These are phyloP conservation scores for Rhynchosporium graminicola DNA, from an alignment of 2,329 filamentous ascomycete species.

Conservation along the genomic window DNA sequence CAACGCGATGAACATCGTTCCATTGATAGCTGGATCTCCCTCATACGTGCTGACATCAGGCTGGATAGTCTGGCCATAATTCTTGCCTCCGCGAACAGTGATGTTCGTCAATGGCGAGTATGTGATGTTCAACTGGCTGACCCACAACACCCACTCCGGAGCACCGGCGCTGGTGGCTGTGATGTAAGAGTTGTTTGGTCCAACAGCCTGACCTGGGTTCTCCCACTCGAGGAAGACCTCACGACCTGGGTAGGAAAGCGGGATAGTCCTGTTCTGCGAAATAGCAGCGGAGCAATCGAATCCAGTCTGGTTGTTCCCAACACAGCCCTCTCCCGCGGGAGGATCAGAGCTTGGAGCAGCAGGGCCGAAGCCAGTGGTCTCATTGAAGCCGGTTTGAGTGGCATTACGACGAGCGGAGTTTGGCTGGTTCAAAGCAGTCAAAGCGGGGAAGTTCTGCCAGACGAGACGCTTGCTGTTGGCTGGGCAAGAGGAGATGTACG, in stretches of 20 bases:
- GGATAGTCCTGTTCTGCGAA: slow-evolving; percentile 66
- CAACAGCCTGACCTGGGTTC: slow-evolving; percentile 63
- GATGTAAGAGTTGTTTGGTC: slow-evolving; percentile 81
- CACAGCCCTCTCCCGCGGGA: slow-evolving; percentile 53
- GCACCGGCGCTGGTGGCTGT: slow-evolving; percentile 60
- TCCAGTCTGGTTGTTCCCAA: slow-evolving; percentile 55
- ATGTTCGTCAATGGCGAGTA: slow-evolving; percentile 62
- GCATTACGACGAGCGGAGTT: slow-evolving; percentile 70
- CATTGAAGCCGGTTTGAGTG: slow-evolving; percentile 60
- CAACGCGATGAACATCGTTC: slow-evolving; percentile 75
- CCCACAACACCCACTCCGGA: slow-evolving; percentile 73
- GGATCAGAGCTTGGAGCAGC: slow-evolving; percentile 40
- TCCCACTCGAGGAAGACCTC: slow-evolving; percentile 75
- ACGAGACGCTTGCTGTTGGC: slow-evolving; percentile 69
- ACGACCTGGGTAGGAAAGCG: slow-evolving; percentile 74
- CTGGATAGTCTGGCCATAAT: slow-evolving; percentile 60
- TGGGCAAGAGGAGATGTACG: slow-evolving; percentile 78
- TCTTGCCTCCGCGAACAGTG: slow-evolving; percentile 42
- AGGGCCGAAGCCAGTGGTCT: slow-evolving; percentile 60
- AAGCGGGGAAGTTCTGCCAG: slow-evolving; percentile 82
- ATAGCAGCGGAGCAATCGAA: slow-evolving; percentile 65
- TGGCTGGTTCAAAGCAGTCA: slow-evolving; percentile 73
- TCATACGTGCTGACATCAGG: slow-evolving; percentile 66
- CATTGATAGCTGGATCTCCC: slow-evolving; percentile 59
- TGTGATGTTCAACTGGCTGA: slow-evolving; percentile 74